A percentile compares a stretch with the other conserved stretches of the same genome.
Evolutionary conservation across 169 alveolate genomes (phyloP).

Genomic region (Babesia ovata): DNA sequence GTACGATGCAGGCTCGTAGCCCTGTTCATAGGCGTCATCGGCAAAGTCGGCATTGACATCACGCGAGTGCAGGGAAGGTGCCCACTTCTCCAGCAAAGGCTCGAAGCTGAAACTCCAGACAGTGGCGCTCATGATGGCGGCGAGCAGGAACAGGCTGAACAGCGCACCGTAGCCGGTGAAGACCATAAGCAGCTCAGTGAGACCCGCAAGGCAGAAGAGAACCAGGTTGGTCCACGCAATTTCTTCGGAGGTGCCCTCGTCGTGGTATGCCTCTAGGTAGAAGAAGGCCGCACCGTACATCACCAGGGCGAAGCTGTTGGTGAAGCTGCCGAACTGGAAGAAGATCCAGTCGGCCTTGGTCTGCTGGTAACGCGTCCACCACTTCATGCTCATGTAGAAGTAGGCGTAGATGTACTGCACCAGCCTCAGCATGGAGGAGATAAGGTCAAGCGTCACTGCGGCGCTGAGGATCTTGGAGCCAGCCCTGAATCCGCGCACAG

Average conservation of each 20-base stretch:
- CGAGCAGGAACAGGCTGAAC: constrained; percentile 77
- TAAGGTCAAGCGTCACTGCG: constrained; percentile 82
- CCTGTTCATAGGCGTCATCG: constrained; percentile 46
- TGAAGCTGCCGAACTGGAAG: constrained; percentile 81
- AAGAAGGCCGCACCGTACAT: constrained; percentile 85
- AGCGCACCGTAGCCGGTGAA: constrained; percentile 86
- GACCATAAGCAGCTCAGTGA: constrained; percentile 83
- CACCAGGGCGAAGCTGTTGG: constrained; percentile 81
- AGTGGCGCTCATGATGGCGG: constrained; percentile 82
- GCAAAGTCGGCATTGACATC: constrained; percentile 82
- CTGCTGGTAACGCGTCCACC: constrained; percentile 87
- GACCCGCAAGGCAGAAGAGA: constrained; percentile 81
- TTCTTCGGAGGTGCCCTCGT: constrained; percentile 86
- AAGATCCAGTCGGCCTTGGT: constrained; percentile 87
- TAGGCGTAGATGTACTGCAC: constrained; percentile 82
- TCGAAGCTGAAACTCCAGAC: constrained; percentile 85
- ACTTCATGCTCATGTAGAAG: constrained; percentile 81
- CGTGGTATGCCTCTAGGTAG: constrained; percentile 85
- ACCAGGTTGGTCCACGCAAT: constrained; percentile 82
- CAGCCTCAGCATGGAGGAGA: constrained; percentile 78
- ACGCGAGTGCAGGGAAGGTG: constrained; percentile 85
- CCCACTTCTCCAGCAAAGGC: constrained; percentile 83
- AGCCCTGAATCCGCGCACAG: constrained; percentile 84
- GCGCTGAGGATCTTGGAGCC: constrained; percentile 84
- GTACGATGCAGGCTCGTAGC: constrained; percentile 4